A percentile compares a stretch with the other conserved stretches of the same genome.
phyloP scores from a whole-genome alignment of 805 yeast genomes.

The Ogataea nitratoaversa region DNA sequence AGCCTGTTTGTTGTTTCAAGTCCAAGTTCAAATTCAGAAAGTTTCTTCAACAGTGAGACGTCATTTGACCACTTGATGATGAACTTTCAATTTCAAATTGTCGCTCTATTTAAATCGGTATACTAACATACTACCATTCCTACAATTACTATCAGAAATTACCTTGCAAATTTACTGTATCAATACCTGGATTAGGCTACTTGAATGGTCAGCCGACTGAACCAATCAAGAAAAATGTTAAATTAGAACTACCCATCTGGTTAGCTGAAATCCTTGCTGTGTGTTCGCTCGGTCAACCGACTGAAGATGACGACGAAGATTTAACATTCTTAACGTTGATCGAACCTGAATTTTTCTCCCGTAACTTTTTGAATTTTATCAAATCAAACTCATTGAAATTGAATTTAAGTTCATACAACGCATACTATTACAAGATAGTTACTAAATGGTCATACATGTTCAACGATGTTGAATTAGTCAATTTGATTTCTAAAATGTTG shows the following conservation, averaged over 20 bases:
- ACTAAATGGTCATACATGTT: slow-evolving; percentile 76
- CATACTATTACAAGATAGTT: slow-evolving; percentile 56
- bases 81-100: too few relatives aligned
- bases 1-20: too few relatives aligned
- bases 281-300: slow-evolving; percentile 26
- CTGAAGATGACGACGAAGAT: slow-evolving; percentile 29
- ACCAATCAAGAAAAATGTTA: slow-evolving; percentile 52
- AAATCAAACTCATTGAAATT: slow-evolving; percentile 48
- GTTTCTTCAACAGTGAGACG: too few relatives aligned
- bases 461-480: slow-evolving; percentile 58
- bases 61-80: too few relatives aligned
- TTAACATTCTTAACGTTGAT: slow-evolving; percentile 63
- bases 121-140: too few relatives aligned
- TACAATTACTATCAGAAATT: too few relatives aligned
- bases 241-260: slow-evolving; percentile 84
- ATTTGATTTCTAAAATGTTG: slow-evolving; percentile 44
- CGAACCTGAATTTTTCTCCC: slow-evolving; percentile 66
- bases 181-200: slow-evolving; percentile 85
- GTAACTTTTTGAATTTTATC: slow-evolving; percentile 73
- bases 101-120: too few relatives aligned
- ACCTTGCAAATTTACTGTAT: slow-evolving; percentile 73
- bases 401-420: slow-evolving; percentile 19
- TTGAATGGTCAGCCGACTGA: slow-evolving; percentile 74
- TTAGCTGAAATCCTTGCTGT: slow-evolving; percentile 74
- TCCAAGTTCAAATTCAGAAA: too few relatives aligned